phyloP scores from a whole-genome alignment of 805 yeast genomes.

The Candida tibetensis region DNA sequence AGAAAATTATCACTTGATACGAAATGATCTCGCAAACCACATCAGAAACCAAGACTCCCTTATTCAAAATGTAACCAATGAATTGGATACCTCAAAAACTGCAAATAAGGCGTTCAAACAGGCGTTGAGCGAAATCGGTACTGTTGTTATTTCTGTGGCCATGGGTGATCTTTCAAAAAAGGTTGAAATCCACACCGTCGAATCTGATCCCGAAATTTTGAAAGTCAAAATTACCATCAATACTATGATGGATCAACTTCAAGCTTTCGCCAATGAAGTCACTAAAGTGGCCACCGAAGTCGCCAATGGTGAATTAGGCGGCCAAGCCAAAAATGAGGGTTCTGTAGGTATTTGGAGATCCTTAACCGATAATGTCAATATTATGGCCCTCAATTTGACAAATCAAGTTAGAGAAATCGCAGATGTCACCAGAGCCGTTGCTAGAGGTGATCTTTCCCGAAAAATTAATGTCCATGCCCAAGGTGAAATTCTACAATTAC shows the following conservation, averaged over 20 bases:
- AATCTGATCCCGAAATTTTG: constrained; percentile 73
- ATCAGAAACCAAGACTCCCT: constrained; percentile 29
- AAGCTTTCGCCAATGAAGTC: constrained; percentile 76
- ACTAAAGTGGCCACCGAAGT: constrained; percentile 87
- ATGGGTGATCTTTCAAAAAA: constrained; percentile 84
- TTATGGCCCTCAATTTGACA: constrained; percentile 84
- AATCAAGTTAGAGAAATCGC: constrained; percentile 74
- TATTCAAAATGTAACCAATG: constrained; percentile 25
- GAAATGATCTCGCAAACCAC: constrained; percentile 28
- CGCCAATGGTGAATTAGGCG: constrained; percentile 87
- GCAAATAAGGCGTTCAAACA: constrained; percentile 71
- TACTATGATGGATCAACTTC: constrained; percentile 85
- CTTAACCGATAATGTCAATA: constrained; percentile 78
- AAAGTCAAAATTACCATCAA: constrained; percentile 80
- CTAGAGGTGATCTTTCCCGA: constrained; percentile 77
- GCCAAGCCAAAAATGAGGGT: constrained; percentile 83
- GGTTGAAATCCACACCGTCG: constrained; percentile 68
- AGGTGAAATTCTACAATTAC: constrained; percentile 82
- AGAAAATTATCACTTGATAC: constrained; percentile 26
- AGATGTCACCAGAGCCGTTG: constrained; percentile 86
- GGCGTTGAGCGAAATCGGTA: constrained; percentile 76
- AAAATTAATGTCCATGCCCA: constrained; percentile 89
- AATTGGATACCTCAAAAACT: constrained; percentile 33
- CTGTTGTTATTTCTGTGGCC: constrained; percentile 84
- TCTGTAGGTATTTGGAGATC: constrained; percentile 87